Conservation (phyloP, 1,284 basidiomycete genomes). For the Veloboletus limbatus region DNA sequence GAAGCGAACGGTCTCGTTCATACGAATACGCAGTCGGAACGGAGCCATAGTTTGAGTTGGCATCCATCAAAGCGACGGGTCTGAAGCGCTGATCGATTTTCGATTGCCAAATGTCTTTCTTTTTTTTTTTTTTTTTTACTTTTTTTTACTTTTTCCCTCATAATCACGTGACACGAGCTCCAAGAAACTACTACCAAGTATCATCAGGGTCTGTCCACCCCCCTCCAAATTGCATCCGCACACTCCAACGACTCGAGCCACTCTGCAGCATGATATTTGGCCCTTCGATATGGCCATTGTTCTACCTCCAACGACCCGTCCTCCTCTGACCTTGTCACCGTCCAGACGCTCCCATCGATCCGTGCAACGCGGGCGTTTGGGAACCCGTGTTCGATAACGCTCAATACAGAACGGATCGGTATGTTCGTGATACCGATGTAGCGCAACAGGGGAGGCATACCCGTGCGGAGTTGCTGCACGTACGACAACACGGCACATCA, state of each 20-base stretch:
- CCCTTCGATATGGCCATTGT: conserved; percentile 54
- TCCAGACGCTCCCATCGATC: conserved; percentile 55
- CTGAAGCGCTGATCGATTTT: conserved; percentile 18
- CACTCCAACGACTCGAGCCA: conserved; percentile 64
- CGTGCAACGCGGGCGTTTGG: conserved; percentile 55
- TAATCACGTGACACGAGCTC: too few relatives aligned
- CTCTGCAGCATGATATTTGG: conserved; percentile 50
- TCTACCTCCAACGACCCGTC: conserved; percentile 41
- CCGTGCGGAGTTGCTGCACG: conserved; percentile 55
- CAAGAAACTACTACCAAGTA: too few relatives aligned
- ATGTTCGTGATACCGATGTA: conserved; percentile 55
- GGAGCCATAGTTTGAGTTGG: conserved; percentile 21
- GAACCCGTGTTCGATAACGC: conserved; percentile 56
- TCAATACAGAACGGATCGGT: conserved; percentile 41
- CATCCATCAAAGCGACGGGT: conserved; percentile 20
- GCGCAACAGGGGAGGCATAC: conserved; percentile 51
- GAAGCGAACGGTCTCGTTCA: conserved; percentile 28
- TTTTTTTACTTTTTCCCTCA: too few relatives aligned
- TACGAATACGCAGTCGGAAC: conserved; percentile 29
- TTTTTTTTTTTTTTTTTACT: too few relatives aligned
- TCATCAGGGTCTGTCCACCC: conserved; percentile 17
- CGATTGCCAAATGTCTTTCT: neutral
- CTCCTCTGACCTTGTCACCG: conserved; percentile 35
- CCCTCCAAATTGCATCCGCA: conserved; percentile 42
- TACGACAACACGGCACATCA: conserved; percentile 1